Evolutionary conservation across 1,139 yeast genomes (phyloP).

Genomic region (Blastobotrys ciferrii): DNA sequence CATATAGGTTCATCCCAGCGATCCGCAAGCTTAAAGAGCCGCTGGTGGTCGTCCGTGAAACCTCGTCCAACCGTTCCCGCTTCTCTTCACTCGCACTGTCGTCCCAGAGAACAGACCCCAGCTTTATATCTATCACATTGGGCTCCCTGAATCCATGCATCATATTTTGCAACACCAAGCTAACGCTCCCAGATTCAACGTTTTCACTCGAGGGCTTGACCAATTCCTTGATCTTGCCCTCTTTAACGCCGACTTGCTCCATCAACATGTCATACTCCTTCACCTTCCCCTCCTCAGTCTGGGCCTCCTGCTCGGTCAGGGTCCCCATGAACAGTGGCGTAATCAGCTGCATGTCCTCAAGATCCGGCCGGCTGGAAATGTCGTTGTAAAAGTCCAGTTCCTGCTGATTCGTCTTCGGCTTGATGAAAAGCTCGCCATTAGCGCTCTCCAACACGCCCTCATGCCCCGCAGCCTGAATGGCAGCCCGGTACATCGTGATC

Average conservation of each 20-base stretch:
- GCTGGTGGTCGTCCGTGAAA: conserved; percentile 71
- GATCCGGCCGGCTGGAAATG: conserved; percentile 17
- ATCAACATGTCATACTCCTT: conserved; percentile 9
- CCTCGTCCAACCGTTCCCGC: conserved; percentile 55
- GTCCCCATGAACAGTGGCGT: conserved; percentile 45
- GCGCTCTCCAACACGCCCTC: conserved; percentile 66
- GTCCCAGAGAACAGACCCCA: conserved; percentile 74
- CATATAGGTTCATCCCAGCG: conserved; percentile 79
- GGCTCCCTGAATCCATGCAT: conserved; percentile 63
- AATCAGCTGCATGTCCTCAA: conserved; percentile 24
- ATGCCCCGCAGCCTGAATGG: conserved; percentile 82
- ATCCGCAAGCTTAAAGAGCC: conserved; percentile 72
- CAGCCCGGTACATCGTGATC: conserved; percentile 16
- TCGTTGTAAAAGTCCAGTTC: conserved; percentile 70
- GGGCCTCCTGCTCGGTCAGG: conserved; percentile 33
- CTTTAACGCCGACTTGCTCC: conserved; percentile 11
- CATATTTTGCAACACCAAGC: conserved; percentile 71
- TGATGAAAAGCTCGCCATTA: conserved; percentile 67
- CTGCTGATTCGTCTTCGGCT: conserved; percentile 53
- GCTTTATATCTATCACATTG: conserved; percentile 74
- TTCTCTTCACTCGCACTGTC: conserved; percentile 54
- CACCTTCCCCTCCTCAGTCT: conserved; percentile 4
- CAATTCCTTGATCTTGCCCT: conserved; percentile 17
- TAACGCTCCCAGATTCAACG: too few relatives aligned
- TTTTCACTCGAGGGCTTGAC: conserved; percentile 8